phyloP scores from a whole-genome alignment of 805 yeast species.

The Peterozyma toletana region DNA sequence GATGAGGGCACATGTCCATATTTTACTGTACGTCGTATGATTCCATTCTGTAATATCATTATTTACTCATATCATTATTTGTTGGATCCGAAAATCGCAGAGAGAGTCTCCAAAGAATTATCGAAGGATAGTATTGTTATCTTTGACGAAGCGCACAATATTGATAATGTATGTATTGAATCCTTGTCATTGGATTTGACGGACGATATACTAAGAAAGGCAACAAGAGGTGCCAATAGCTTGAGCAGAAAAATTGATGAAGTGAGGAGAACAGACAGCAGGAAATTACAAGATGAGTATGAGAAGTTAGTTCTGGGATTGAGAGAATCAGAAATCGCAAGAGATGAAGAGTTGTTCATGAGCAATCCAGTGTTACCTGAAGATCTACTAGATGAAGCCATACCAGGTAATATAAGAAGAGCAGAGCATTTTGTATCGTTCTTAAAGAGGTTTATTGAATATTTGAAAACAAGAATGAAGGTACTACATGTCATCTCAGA shows the following conservation, averaged over 20 bases:
- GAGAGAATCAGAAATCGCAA: slow-evolving; percentile 68
- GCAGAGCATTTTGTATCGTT: slow-evolving; percentile 97
- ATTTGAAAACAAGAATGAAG: slow-evolving; percentile 94
- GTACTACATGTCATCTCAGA: slow-evolving; percentile 97
- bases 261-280: slow-evolving; percentile 76
- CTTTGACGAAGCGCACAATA: slow-evolving; percentile 98
- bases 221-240: slow-evolving; percentile 79
- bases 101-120: slow-evolving; percentile 85
- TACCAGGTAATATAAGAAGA: slow-evolving; percentile 94
- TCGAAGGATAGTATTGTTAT: slow-evolving; percentile 91
- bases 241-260: slow-evolving; percentile 78
- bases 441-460: slow-evolving; percentile 86
- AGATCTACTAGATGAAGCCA: slow-evolving; percentile 84
- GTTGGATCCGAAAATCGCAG: slow-evolving; percentile 95
- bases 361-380: slow-evolving; percentile 82
- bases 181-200: slow-evolving; percentile 88
- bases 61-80: slow-evolving; percentile 96
- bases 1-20: slow-evolving; percentile 86
- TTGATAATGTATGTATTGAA: slow-evolving; percentile 97
- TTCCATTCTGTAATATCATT: slow-evolving; percentile 85
- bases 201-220: slow-evolving; percentile 79
- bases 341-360: slow-evolving; percentile 64
- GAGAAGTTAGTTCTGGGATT: slow-evolving; percentile 86
- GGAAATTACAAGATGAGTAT: slow-evolving; percentile 82
- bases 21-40: slow-evolving; percentile 97